A percentile compares a stretch with the other conserved stretches of the same genome.
Conservation (phyloP, 306 rosid species). For the Trifolium subterraneum region DNA sequence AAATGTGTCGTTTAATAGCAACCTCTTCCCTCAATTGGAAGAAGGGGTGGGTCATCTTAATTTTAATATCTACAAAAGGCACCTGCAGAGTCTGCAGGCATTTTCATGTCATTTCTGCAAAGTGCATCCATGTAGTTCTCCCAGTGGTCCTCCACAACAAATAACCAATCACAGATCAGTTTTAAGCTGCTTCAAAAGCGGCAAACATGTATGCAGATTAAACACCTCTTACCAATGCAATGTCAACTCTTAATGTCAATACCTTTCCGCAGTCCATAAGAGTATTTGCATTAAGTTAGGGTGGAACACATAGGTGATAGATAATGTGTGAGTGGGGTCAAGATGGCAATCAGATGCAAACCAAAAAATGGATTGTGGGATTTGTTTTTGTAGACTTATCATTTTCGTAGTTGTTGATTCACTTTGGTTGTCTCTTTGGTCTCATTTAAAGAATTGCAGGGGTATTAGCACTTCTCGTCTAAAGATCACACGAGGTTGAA, state of each 20-base stretch:
- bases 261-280: not conserved
- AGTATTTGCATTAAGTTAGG: not conserved
- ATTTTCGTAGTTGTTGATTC: not conserved
- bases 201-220: not conserved
- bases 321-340: not conserved
- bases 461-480: not conserved
- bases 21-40: slow-evolving; percentile 6
- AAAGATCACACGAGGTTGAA: not conserved
- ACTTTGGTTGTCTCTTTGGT: not conserved
- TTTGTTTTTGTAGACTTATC: not conserved
- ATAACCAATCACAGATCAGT: not conserved
- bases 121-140: not conserved
- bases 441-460: not conserved
- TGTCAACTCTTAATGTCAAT: not conserved
- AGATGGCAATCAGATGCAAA: not conserved
- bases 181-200: not conserved
- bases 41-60: not conserved
- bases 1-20: not conserved
- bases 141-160: not conserved
- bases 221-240: not conserved
- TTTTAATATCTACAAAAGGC: not conserved
- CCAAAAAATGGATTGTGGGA: not conserved
- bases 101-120: not conserved
- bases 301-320: not conserved
- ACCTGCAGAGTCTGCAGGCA: not conserved